These are phyloP conservation scores for Huiozyma sinensis DNA, from an alignment of 805 yeast species.

Conservation along the genomic window DNA sequence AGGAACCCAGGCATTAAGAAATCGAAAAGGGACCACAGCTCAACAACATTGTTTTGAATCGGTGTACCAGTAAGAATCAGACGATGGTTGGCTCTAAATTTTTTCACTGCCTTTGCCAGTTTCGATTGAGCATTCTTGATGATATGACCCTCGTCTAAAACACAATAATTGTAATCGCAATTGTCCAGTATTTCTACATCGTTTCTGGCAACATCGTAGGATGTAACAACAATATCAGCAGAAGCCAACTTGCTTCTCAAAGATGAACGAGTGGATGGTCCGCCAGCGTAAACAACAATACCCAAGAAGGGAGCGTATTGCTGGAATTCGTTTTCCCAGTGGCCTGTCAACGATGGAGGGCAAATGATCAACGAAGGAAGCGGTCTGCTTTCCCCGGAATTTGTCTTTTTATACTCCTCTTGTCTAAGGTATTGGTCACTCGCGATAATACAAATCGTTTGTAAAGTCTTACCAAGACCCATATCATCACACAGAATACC, in stretches of 20 bases:
- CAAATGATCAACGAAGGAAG: slow-evolving; percentile 83
- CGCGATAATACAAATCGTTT: slow-evolving; percentile 92
- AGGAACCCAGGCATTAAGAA: slow-evolving; percentile 97
- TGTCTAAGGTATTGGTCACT: slow-evolving; percentile 87
- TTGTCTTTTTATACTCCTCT: slow-evolving; percentile 50
- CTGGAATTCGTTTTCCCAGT: slow-evolving; percentile 92
- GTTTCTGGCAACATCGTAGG: slow-evolving; percentile 93
- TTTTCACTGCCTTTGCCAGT: slow-evolving; percentile 78
- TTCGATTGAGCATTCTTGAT: slow-evolving; percentile 87
- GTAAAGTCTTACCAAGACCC: slow-evolving; percentile 97
- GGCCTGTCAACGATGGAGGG: slow-evolving; percentile 97
- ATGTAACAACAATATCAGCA: slow-evolving; percentile 84
- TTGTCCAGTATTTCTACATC: slow-evolving; percentile 56
- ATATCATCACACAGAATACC: slow-evolving; percentile 98
- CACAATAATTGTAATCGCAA: slow-evolving; percentile 82
- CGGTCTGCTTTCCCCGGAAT: slow-evolving; percentile 54
- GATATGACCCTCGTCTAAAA: slow-evolving; percentile 94
- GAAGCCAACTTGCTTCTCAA: slow-evolving; percentile 41
- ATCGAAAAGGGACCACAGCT: slow-evolving; percentile 95
- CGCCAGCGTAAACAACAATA: slow-evolving; percentile 86
- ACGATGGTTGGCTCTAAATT: slow-evolving; percentile 75
- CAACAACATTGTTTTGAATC: slow-evolving; percentile 92
- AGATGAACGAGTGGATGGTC: slow-evolving; percentile 58
- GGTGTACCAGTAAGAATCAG: slow-evolving; percentile 94
- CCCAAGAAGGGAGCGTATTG: slow-evolving; percentile 83